Conservation (phyloP, 176 grass and related monocot genomes). For the Musa acuminata region DNA sequence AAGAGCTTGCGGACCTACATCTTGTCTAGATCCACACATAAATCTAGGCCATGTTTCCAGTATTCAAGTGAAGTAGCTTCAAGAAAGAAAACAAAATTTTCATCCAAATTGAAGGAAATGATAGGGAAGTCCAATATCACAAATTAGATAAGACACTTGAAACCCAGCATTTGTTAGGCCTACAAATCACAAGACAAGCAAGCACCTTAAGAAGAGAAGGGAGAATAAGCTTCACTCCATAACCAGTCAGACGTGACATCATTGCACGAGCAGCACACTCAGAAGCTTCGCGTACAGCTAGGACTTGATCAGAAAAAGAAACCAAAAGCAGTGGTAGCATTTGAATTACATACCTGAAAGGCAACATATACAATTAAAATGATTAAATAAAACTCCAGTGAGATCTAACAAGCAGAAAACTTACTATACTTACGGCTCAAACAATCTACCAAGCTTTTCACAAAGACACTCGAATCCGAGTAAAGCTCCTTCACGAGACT, state of each 20-base stretch:
- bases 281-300: slow-evolving; percentile 90
- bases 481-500: slow-evolving; percentile 93
- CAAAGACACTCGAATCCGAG: slow-evolving; percentile 99
- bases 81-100: background rate
- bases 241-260: slow-evolving; percentile 96
- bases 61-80: too few species aligned
- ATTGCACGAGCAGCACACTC: slow-evolving; percentile 99
- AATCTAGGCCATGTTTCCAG: too few species aligned
- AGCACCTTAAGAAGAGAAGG: slow-evolving; percentile 96
- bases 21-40: too few species aligned
- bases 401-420: slow-evolving; percentile 18
- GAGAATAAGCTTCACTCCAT: slow-evolving; percentile 93
- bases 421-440: slow-evolving; percentile 82
- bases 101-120: slow-evolving; percentile 1
- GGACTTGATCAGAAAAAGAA: slow-evolving; percentile 96
- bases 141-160: background rate
- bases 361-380: slow-evolving; percentile 25
- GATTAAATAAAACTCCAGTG: slow-evolving; percentile 9
- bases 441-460: slow-evolving; percentile 90
- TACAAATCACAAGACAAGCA: slow-evolving; percentile 19
- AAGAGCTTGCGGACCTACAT: too few species aligned
- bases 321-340: slow-evolving; percentile 93
- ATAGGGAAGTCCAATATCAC: background rate
- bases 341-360: slow-evolving; percentile 90
- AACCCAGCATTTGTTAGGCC: background rate